Evolutionary conservation across 2,329 filamentous ascomycete species (phyloP).

Genomic region (Nannizzia gypsea): DNA sequence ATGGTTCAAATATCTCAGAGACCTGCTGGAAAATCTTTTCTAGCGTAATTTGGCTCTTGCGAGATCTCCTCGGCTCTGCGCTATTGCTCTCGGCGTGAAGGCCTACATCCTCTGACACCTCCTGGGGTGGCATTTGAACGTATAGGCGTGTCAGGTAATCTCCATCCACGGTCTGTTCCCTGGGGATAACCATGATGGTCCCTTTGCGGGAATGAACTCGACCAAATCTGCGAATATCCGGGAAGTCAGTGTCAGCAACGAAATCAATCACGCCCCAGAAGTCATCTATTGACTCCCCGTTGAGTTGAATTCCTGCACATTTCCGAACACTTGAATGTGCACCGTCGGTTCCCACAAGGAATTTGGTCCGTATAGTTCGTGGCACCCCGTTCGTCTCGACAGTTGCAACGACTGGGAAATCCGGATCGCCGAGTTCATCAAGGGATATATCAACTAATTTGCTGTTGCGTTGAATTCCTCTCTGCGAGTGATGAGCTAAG

Average conservation of each 20-base stretch:
- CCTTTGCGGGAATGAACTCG: constrained; percentile 63
- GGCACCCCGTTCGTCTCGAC: constrained; percentile 22
- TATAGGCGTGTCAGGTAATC: constrained; percentile 62
- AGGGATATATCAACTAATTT: constrained; percentile 51
- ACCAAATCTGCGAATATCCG: constrained; percentile 69
- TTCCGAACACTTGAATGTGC: constrained; percentile 55
- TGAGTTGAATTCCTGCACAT: constrained; percentile 40
- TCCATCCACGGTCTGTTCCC: constrained; percentile 48
- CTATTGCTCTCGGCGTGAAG: constrained; percentile 20
- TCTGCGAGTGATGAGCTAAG: constrained; percentile 48
- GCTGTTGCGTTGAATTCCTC: constrained; percentile 51
- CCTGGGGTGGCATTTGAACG: constrained; percentile 29
- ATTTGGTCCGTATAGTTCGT: constrained; percentile 49
- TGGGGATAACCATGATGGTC: constrained; percentile 69
- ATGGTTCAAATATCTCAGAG: constrained; percentile 54
- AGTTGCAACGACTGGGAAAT: constrained; percentile 27
- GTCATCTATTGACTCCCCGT: constrained; percentile 57
- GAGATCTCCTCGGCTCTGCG: constrained; percentile 19
- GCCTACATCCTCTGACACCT: constrained; percentile 18
- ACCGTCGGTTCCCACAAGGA: constrained; percentile 61
- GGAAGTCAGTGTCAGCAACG: constrained; percentile 60
- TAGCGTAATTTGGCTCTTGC: constrained; percentile 49
- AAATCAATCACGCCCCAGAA: constrained; percentile 70
- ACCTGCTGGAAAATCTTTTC: constrained; percentile 52
- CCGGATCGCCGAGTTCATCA: constrained; percentile 37